A percentile compares a stretch with the other conserved stretches of the same genome.
phyloP scores from a whole-genome alignment of 73 alveolate species.

The Paramecium octaurelia region DNA sequence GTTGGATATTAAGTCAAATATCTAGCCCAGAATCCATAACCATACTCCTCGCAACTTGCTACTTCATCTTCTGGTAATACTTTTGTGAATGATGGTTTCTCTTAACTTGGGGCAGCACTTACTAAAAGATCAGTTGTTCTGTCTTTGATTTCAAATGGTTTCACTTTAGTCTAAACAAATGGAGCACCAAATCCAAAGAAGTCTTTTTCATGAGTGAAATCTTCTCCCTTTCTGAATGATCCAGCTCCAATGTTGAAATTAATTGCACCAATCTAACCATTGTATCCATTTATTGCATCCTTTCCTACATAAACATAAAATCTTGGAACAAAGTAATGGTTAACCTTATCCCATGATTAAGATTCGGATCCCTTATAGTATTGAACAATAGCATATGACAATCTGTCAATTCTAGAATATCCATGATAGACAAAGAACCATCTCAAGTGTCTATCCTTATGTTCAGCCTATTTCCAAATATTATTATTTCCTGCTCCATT shows the following conservation, averaged over 20 bases:
- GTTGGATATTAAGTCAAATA: constrained; percentile 5
- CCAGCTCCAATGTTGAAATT: constrained; percentile 28
- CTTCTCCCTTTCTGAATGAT: constrained; percentile 34
- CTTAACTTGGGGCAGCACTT: background rate
- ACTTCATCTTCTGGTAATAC: background rate
- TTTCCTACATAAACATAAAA: constrained; percentile 29
- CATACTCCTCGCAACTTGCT: background rate
- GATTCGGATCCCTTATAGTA: background rate
- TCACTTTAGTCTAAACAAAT: background rate
- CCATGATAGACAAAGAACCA: constrained; percentile 52
- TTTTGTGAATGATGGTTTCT: background rate
- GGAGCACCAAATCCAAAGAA: constrained; percentile 47
- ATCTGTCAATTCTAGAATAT: background rate
- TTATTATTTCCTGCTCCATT: constrained; percentile 57
- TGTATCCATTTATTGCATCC: constrained; percentile 9
- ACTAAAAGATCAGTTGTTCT: background rate
- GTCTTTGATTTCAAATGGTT: constrained; percentile 3
- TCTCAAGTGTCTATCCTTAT: background rate
- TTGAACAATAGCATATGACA: constrained; percentile 4
- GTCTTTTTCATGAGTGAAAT: constrained; percentile 28
- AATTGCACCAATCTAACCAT: background rate
- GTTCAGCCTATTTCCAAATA: constrained; percentile 35
- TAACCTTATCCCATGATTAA: constrained; percentile 25
- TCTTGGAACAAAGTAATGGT: background rate
- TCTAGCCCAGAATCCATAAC: constrained; percentile 45